Percentiles rank a stretch among this genome's conserved stretches.
Conservation (phyloP, 495 filamentous ascomycete species). For the Pyrenula massariospora region DNA sequence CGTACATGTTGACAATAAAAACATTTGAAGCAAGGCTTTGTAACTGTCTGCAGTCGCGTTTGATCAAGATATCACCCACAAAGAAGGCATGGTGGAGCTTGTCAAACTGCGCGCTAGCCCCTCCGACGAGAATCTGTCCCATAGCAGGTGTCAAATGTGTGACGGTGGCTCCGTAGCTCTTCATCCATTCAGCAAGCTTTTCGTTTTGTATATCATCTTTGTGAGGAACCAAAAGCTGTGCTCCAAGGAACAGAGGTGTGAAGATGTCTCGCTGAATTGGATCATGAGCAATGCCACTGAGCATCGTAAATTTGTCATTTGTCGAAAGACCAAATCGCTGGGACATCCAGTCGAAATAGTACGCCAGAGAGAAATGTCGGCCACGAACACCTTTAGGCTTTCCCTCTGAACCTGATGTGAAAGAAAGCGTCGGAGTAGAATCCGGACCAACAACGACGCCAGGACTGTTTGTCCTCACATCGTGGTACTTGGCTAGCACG, state of each 20-base stretch:
- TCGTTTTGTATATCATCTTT: slow-evolving; percentile 83
- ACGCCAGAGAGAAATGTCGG: slow-evolving; percentile 75
- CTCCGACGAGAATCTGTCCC: slow-evolving; percentile 90
- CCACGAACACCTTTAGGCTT: slow-evolving; percentile 79
- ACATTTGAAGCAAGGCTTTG: slow-evolving; percentile 69
- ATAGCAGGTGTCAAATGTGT: slow-evolving; percentile 90
- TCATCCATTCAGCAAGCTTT: slow-evolving; percentile 85
- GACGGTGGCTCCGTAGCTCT: slow-evolving; percentile 62
- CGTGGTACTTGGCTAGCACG: slow-evolving; percentile 41
- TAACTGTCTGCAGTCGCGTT: slow-evolving; percentile 70
- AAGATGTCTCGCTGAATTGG: slow-evolving; percentile 91
- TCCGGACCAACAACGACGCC: slow-evolving; percentile 84
- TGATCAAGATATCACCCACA: slow-evolving; percentile 86
- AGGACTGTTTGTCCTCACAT: slow-evolving; percentile 43
- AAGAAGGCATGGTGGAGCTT: slow-evolving; percentile 76
- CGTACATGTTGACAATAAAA: slow-evolving; percentile 82
- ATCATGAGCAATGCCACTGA: slow-evolving; percentile 77
- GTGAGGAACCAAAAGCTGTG: slow-evolving; percentile 68
- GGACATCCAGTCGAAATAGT: slow-evolving; percentile 92
- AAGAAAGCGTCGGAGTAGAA: slow-evolving; percentile 68
- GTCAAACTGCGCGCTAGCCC: slow-evolving; percentile 66
- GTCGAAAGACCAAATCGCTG: slow-evolving; percentile 65
- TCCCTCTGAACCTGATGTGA: slow-evolving; percentile 82
- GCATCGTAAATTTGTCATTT: slow-evolving; percentile 72
- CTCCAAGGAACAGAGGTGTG: slow-evolving; percentile 82